Base-by-base conservation (phyloP, 2,329 filamentous ascomycete genomes). In the Ophiostoma populinum region DNA sequence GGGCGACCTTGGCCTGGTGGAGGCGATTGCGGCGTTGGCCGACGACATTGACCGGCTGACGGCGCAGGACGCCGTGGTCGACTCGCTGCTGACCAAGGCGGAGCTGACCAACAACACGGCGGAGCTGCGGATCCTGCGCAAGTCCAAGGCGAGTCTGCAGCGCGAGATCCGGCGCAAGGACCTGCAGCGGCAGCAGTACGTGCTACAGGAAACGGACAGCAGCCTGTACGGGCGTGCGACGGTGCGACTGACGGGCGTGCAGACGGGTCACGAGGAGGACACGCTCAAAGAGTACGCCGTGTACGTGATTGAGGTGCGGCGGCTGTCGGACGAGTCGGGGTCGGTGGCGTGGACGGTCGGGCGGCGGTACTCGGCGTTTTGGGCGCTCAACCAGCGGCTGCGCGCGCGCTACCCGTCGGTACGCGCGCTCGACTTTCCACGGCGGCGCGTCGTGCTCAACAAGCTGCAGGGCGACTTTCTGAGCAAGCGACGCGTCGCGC, bases 61-160 rank as follows among this genome's bases (percentile, higher is more conserved):
- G 8, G 75, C 85, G 3, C 90, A 98, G 55, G 83, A 94, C 46
- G 78, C 80, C 2, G 81, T 98, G 13, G 74, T 98, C 13, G 82
- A 94, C 47, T 92, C 87, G 1, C 59, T 98, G 39, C 90, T 82
- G 3, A 74, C 80, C 38, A 98, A 98, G 56, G 90, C 92, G 1
- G 90, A 98, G 52, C 61, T 98, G 35, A 98, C 90, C 2, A 98
- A 98, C 52, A 98, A 98, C 50, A 85, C 79, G 11, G 83, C 87
- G 2, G 90, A 98, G 53, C 55, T 98, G 35, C 71, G 90, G 22
- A 95, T 98, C 42, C 55, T 98, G 34, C 75, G 79, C 36, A 98
- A 98, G 54, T 94, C 85, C 1, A 93, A 90, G 53, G 77, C 85
- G 21, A 98, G 90, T 54, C 60, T 98, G 38, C 80, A 92, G 49